Percentiles rank a stretch among this genome's conserved stretches.
These are phyloP conservation scores for Tylopilus felleus DNA, from an alignment of 768 basidiomycete genomes.

Conservation along the genomic window DNA sequence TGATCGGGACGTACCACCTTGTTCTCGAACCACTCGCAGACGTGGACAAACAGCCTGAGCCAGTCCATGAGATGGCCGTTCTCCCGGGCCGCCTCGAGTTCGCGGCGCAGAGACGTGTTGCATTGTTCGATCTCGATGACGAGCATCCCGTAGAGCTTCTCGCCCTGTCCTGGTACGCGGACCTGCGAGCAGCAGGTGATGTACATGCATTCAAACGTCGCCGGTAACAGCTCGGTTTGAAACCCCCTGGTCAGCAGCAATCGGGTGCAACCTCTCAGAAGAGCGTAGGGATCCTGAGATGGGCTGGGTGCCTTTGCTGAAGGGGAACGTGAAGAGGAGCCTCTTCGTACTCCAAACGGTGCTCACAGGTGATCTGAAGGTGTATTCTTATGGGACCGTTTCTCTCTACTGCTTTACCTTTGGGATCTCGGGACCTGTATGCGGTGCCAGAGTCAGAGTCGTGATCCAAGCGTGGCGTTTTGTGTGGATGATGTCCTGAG, in stretches of 20 bases:
- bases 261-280: slow-evolving; percentile 38
- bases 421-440: slow-evolving; percentile 46
- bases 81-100: slow-evolving; percentile 31
- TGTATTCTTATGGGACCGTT: slow-evolving; percentile 45
- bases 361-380: slow-evolving; percentile 43
- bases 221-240: slow-evolving; percentile 33
- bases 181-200: slow-evolving; percentile 55
- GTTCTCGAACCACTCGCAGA: slow-evolving; percentile 61
- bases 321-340: slow-evolving; percentile 1
- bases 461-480: slow-evolving; percentile 61
- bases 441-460: slow-evolving; percentile 70
- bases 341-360: not conserved
- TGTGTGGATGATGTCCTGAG: slow-evolving; percentile 59
- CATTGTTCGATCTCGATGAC: slow-evolving; percentile 59
- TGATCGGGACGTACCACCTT: slow-evolving; percentile 50
- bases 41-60: slow-evolving; percentile 52
- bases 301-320: slow-evolving; percentile 10
- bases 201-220: slow-evolving; percentile 58
- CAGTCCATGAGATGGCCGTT: slow-evolving; percentile 42
- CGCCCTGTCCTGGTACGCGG: slow-evolving; percentile 48
- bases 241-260: slow-evolving; percentile 38
- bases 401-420: slow-evolving; percentile 23
- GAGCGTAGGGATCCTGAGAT: slow-evolving; percentile 21
- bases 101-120: slow-evolving; percentile 37
- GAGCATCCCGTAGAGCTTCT: slow-evolving; percentile 55